Evolutionary conservation across 2,329 filamentous ascomycete genomes (phyloP), one percentile per base, ranked within the genome.

Genomic region (Fusarium nematophilum): DNA sequence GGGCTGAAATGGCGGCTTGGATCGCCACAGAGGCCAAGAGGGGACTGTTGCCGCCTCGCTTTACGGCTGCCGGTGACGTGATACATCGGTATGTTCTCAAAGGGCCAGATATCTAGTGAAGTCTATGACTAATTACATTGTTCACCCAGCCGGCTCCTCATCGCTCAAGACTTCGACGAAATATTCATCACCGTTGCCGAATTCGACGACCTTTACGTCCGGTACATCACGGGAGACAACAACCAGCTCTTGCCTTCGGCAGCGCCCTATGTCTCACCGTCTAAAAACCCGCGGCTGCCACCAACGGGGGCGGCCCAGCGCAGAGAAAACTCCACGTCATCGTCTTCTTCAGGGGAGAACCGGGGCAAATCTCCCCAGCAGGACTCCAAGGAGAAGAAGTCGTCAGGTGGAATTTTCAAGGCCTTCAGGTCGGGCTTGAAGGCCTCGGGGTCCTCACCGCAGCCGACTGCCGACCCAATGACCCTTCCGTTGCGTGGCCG

Each of bases 1-100:
- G 47, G 2, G 53, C 53, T 18, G 40, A 52, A 14, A 57, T 57
- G 53, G 53, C 53, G 5, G 47, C 53, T 3, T 57, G 47, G 53
- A 52, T 57, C 11, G 30, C 47, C 7, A 29, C 33, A 2, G 46
- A 51, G 21, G 25, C 31, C 7, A 40, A 4, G n/a, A 48, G 15
- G 17, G 51, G 51, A 1, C 6, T 42, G 10, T 10, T 54, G 3
- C 43, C 25, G 13, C 10, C 23, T 2, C 1, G 3, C 11, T 9
- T n/a, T n/a, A n/a, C n/a, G n/a, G n/a, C n/a, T n/a, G n/a, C 15
- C 25, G 10, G 5, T 14, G 21, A 6, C 4, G 23, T 13, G 6
- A 40, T 9, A 11, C 40, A 49, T n/a, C 45, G 36, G 45, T 48
- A 45, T 6, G 42, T 11, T 2, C n/a, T 18, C 13, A 14, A 39